Base-by-base conservation (phyloP, 768 basidiomycete species). In the Trametes punicea region DNA sequence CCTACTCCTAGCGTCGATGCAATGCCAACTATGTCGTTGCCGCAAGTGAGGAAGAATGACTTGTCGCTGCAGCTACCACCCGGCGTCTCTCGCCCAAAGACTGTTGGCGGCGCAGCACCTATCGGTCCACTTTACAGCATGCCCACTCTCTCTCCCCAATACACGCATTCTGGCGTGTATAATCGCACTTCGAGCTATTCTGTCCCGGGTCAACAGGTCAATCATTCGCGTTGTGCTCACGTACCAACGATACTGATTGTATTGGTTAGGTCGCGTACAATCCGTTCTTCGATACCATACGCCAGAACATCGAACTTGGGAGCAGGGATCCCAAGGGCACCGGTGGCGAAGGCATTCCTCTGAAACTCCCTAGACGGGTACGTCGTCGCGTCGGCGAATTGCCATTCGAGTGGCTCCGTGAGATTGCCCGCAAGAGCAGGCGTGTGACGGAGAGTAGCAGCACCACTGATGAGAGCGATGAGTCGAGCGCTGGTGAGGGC, bases 211-310 rank as follows among this genome's bases (percentile, higher is more conserved):
- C 48, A 48, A 41, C 55, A 51, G 59, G 59, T 56, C 8, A 31
- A 55, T 42, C n/a, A 20, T 8, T 31, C 25, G 9, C 18, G 15
- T 45, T 16, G 25, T 13, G 18, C 31, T 29, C 23, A 36, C 25
- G 20, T 47, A 33, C 16, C 26, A 27, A 47, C 30, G 29, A n/a
- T 40, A 68, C 34, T 36, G 5, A 36, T n/a, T 16, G 6, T 8
- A 5, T n/a, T 16, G 8, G 34, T 15, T 4, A 36, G 65, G 64
- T 72, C 31, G 67, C 86, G 4, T 83, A 78, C 62, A 98, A 96
- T 68, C 96, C 96, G 9, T 98, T 98, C 74, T 98, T 92, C 63
- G 95, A 98, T 71, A 87, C 89, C 64, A 90, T 98, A 64, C 85
- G 90, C 34, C 90, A 93, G 71, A 91, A 93, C 63, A 68, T 84